Evolutionary conservation across 2,329 filamentous ascomycete species (phyloP).

Genomic region (Teratosphaeria zuluensis): DNA sequence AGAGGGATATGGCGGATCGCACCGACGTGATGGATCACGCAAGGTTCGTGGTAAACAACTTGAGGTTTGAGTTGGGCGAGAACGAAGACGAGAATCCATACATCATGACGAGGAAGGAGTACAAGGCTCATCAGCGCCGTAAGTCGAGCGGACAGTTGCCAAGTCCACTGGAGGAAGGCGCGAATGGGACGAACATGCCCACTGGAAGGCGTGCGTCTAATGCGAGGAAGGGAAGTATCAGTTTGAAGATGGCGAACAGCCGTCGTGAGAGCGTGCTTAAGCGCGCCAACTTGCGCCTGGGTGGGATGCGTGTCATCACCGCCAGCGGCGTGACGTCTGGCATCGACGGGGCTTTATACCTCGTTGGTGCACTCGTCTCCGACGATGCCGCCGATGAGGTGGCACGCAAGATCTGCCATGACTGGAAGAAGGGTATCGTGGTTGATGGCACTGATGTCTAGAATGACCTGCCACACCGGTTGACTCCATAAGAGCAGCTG

Average conservation of each 20-base stretch:
- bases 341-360: constrained; percentile 73
- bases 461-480: not conserved
- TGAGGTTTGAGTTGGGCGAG: constrained; percentile 70
- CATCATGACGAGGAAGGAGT: constrained; percentile 58
- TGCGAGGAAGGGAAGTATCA: constrained; percentile 70
- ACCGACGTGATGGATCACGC: constrained; percentile 70
- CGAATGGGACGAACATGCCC: constrained; percentile 20
- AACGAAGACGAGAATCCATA: constrained; percentile 77
- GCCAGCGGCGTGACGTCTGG: constrained; percentile 69
- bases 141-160: constrained; percentile 32
- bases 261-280: constrained; percentile 73
- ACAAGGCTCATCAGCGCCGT: constrained; percentile 39
- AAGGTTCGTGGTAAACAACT: constrained; percentile 84
- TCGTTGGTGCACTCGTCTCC: constrained; percentile 73
- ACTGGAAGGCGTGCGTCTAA: constrained; percentile 31
- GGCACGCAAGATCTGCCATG: constrained; percentile 66
- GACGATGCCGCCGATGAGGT: constrained; percentile 68
- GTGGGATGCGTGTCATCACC: constrained; percentile 64
- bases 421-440: constrained; percentile 76
- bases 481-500: not conserved
- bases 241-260: constrained; percentile 62
- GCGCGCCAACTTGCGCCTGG: constrained; percentile 64
- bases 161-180: constrained; percentile 21
- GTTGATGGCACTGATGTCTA: constrained; percentile 80
- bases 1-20: constrained; percentile 61